Evolutionary conservation across 164 flowering plant genomes (phyloP).

Genomic region (Warburgia ugandensis): DNA sequence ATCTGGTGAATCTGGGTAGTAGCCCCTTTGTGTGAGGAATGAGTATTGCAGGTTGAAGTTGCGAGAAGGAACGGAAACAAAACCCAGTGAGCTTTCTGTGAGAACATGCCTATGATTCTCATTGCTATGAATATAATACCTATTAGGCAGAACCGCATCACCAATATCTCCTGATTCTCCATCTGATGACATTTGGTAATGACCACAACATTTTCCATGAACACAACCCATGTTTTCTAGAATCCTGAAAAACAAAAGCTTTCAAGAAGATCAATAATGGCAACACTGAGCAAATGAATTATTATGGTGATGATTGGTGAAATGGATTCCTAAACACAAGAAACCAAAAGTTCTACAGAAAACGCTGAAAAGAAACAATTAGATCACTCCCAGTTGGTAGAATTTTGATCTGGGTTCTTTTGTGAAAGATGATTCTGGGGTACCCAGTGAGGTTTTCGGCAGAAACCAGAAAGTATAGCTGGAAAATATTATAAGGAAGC

Average conservation of each 20-base stretch:
- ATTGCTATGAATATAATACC: constrained; percentile 2
- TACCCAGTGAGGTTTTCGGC: too few relatives aligned
- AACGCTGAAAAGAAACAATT: too few relatives aligned
- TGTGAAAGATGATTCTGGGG: too few relatives aligned
- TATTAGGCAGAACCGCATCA: constrained; percentile 13
- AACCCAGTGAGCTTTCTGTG: constrained; percentile 44
- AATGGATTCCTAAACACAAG: too few relatives aligned
- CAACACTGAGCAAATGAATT: too few relatives aligned
- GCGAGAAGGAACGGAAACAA: constrained; percentile 58
- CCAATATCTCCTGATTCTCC: constrained; percentile 20
- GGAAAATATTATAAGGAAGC: too few relatives aligned
- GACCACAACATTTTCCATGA: constrained; percentile 62
- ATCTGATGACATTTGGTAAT: constrained; percentile 35
- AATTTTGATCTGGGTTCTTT: too few relatives aligned
- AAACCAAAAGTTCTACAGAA: too few relatives aligned
- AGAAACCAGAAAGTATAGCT: too few relatives aligned
- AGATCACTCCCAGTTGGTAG: too few relatives aligned
- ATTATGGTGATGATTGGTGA: too few relatives aligned
- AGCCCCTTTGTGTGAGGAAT: constrained; percentile 67
- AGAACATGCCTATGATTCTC: constrained; percentile 21
- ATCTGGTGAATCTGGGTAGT: constrained; percentile 81
- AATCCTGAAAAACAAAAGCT: background rate
- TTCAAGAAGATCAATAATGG: background rate
- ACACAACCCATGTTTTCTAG: constrained; percentile 65
- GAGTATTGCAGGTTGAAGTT: constrained; percentile 58